Evolutionary conservation across 169 alveolate genomes (phyloP).

Genomic region (Plasmodium gonderi): DNA sequence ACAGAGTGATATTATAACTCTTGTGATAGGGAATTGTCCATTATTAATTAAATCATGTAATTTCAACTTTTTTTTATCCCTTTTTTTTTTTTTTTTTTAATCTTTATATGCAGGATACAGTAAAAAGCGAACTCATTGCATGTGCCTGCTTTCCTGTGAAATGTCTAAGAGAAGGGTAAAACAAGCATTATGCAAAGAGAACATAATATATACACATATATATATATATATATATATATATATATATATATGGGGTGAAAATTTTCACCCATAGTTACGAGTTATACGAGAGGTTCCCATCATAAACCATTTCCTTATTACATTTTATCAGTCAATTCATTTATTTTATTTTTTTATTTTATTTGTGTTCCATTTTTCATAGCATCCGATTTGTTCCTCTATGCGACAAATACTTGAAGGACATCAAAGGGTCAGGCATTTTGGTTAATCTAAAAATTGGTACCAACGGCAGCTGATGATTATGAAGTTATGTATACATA

Average conservation of each 20-base stretch:
- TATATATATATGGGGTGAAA: no score
- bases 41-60: neutral
- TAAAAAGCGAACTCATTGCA: constrained; percentile 80
- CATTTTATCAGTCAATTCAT: no score
- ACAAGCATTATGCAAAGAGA: neutral
- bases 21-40: neutral
- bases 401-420: constrained; percentile 83
- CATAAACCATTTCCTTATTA: neutral
- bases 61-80: neutral
- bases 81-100: constrained; percentile 1
- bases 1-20: neutral
- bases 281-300: neutral
- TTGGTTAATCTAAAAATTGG: constrained; percentile 79
- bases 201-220: no score
- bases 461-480: neutral
- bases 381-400: constrained; percentile 90
- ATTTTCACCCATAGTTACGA: neutral
- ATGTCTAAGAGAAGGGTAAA: constrained; percentile 79
- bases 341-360: neutral
- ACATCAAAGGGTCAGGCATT: constrained; percentile 85
- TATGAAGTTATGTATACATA: neutral
- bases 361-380: constrained; percentile 73
- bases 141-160: constrained; percentile 83
- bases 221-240: no score
- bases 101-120: constrained; percentile 73